Conservation (phyloP, 257 asterid species). For the Solanum lignicaule region DNA sequence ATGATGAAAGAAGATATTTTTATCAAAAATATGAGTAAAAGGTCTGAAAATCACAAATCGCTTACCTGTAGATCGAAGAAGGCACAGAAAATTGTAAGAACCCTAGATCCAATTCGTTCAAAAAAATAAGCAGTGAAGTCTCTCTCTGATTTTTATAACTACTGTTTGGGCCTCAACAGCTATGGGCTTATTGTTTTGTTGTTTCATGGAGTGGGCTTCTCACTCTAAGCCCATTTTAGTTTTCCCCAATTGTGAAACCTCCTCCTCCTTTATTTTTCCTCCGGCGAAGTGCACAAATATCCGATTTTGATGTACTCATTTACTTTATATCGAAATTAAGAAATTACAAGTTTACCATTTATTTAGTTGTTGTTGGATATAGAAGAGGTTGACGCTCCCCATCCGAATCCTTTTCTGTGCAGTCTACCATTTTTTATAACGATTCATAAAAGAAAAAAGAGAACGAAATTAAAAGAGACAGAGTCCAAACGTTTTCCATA, state of each 20-base stretch:
- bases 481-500: not conserved
- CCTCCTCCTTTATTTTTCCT: not conserved
- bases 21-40: not conserved
- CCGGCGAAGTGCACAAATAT: not conserved
- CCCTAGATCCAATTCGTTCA: constrained; percentile 12
- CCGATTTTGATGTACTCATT: not conserved
- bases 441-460: too few species aligned
- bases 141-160: not conserved
- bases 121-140: fast-evolving
- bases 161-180: not conserved
- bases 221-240: not conserved
- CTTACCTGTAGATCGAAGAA: constrained; percentile 7
- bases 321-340: too few species aligned
- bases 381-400: not conserved
- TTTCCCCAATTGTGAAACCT: not conserved
- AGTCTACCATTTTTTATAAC: not conserved
- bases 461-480: not conserved
- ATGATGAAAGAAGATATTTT: not conserved
- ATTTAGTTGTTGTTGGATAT: not conserved
- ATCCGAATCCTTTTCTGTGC: not conserved
- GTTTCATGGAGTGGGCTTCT: not conserved
- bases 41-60: not conserved
- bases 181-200: not conserved
- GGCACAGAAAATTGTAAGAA: not conserved
- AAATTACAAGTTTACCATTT: not conserved